Base-by-base conservation (phyloP, 345 rosid species). In the Citrus inodora region DNA sequence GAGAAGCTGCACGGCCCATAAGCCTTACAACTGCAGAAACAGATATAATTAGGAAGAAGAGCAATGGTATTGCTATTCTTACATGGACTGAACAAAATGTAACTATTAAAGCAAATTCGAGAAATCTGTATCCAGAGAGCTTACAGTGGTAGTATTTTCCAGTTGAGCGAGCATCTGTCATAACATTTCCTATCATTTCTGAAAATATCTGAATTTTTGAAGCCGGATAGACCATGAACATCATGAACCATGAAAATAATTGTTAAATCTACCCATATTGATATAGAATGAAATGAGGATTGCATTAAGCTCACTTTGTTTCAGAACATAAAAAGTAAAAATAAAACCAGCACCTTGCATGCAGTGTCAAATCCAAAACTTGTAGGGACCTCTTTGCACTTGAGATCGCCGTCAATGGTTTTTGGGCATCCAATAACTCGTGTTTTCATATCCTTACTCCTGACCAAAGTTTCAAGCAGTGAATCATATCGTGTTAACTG, bases 351-450 rank as follows among this genome's bases (percentile, higher is more conserved):
- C 73, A 86, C 88, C 88, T 81, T 86, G 88, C 88, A 86, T 70
- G 88, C 88, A 60, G 88, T 86, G 67, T 86, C 86, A 56, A 86
- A 86, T 66, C 86, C 88, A 81, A 86, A 86, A 76, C 88, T 86
- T 70, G 78, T 25, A 7, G 86, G 86, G 75, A 86, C 85, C 67
- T 96, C 99, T 85, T 96, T 92, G 91, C 92, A 89, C 86, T 94
- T 96, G 83, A 96, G 87, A 83, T 96, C 99, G 78, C 99, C 99
- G 86, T 96, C 99, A 75, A 96, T 96, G 58, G 99, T 96, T 84
- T 96, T 96, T 58, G 99, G 99, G 92, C 99, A 96, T 33, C 99
- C 99, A 84, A 94, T 92, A 69, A 96, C 99, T 53, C 79, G 80
- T 42, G 99, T 85, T 85, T 94, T 96, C 86, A 96, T 30, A 65